Base-by-base conservation (phyloP, 768 basidiomycete genomes). In the Pleurotus tuber-regium region DNA sequence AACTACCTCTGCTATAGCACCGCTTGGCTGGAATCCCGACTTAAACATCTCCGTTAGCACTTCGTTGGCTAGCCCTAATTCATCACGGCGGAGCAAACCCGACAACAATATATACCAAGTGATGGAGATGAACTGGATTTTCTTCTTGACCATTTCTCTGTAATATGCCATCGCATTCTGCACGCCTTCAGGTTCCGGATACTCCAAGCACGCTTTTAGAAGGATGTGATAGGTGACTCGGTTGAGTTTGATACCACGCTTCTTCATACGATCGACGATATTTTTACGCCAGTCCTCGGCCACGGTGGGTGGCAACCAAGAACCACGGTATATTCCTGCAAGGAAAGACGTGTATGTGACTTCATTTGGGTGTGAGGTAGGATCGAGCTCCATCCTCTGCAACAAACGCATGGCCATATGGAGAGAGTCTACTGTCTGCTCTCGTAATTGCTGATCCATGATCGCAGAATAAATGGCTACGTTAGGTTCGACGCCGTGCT, bases 291-390 rank as follows among this genome's bases (percentile, higher is more conserved):
- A 77, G 54, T 76, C 70, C 43, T 78, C 70, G 12, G 74, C 72
- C 35, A 75, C 66, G 24, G 67, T 58, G 4, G 71, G 57, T 19
- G 78, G 64, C 50, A 80, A 59, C 74, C 83, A 81, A 7, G 68
- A 59, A 12, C 78, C 80, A 24, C 84, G 78, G 62, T 89, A 80
- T 56, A 95, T 73, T 3, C 85, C 87, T 6, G 84, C 72, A 42
- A 97, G 73, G 43, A 97, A 72, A 1, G 83, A 74, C 0, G 92
- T 94, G 67, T 93, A 98, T 24, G 91, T 93, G 55, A 92, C 77
- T 53, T 83, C 82, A 62, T 87, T 95, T 1, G 91, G 87, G 40
- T 65, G 65, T 21, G 72, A 65, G 4, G 70, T 63, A 3, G 70
- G 65, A 47, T 77, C 69, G 47, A 72, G 66, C 65, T 92, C 93